Evolutionary conservation across 2,329 filamentous ascomycete genomes (phyloP), one percentile per base, ranked within the genome.

Genomic region (Aureobasidium melanogenum): DNA sequence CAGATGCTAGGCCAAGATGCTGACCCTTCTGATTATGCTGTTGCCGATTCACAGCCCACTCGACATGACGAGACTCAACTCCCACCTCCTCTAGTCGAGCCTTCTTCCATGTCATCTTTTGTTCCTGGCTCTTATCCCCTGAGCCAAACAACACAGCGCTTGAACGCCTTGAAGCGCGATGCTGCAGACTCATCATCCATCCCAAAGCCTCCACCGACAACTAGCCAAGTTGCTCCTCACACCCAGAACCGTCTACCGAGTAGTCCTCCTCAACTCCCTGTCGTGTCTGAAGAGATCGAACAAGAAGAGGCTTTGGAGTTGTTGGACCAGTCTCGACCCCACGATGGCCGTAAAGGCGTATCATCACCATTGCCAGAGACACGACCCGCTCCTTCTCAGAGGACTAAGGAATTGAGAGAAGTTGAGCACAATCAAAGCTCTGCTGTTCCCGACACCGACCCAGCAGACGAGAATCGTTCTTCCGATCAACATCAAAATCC

Each of bases 31-130:
- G 44, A 71, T 67, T 71, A 75, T 24, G 74, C 77, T 9, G 70
- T 80, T 19, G 76, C 76, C 61, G 74, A 80, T 61, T 80, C 78
- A 17, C 77, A 79, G 59, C 75, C 75, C 12, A 69, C 72, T 10
- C 64, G 66, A 17, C 65, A 64, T 15, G 64, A 70, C 30, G 50
- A 54, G 36, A 58, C 67, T 15, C 68, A 71, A 9, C 69, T 63
- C 24, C 71, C 70, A n/a, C 69, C 68, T 39, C 63, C 65, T 14
- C 59, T 69, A 9, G 66, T 69, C 5, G 69, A 73, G n/a, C 69
- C 70, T 22, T 76, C 76, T 1, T 76, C 68, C 2, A 68, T 66
- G 38, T 62, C 69, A 2, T 72, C 70, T 1, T 68, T 69, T 32
- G 65, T 73, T 0, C 72, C 70, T 10, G 72, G 70, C 5, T 74